Conservation (phyloP, 2,329 filamentous ascomycete species). For the Ophiosphaerella narmari region DNA sequence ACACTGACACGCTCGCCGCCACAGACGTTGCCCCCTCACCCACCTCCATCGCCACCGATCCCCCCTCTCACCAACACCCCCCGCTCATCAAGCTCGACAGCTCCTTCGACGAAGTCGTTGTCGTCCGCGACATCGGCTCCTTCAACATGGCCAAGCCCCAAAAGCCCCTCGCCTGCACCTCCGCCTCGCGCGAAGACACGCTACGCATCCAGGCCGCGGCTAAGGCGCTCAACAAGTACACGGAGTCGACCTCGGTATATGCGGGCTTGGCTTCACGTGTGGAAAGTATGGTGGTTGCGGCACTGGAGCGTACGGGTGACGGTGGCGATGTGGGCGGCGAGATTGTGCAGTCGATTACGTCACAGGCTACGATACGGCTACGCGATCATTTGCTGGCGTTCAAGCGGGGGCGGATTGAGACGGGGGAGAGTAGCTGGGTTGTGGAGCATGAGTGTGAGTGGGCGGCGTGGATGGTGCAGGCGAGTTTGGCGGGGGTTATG, state of each 20-base stretch:
- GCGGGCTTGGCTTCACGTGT: conserved; percentile 17
- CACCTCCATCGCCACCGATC: conserved; percentile 2
- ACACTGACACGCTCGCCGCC: conserved; percentile 27
- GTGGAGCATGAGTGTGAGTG: conserved; percentile 38
- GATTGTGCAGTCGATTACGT: conserved; percentile 2
- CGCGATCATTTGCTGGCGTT: conserved; percentile 18
- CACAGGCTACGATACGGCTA: conserved; percentile 20
- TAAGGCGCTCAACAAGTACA: conserved; percentile 20
- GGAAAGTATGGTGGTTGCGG: conserved; percentile 26
- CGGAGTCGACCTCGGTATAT: conserved; percentile 24
- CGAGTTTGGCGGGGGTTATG: conserved; percentile 29
- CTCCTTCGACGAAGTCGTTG: conserved; percentile 29
- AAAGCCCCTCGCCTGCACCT: conserved; percentile 25
- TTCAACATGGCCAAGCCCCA: conserved; percentile 23
- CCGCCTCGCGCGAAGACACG: conserved; percentile 26
- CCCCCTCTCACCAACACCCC: not conserved
- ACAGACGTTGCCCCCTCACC: not conserved
- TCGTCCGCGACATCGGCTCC: conserved; percentile 24
- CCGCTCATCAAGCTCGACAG: not conserved
- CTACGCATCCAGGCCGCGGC: conserved; percentile 20
- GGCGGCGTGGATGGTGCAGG: conserved; percentile 36
- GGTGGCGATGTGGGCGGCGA: not conserved
- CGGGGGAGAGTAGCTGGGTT: conserved; percentile 22
- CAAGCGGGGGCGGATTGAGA: conserved; percentile 21
- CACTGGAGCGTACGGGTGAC: conserved; percentile 5